Conservation (phyloP, 2,329 filamentous ascomycete species). For the Dactylonectria estremocensis region DNA sequence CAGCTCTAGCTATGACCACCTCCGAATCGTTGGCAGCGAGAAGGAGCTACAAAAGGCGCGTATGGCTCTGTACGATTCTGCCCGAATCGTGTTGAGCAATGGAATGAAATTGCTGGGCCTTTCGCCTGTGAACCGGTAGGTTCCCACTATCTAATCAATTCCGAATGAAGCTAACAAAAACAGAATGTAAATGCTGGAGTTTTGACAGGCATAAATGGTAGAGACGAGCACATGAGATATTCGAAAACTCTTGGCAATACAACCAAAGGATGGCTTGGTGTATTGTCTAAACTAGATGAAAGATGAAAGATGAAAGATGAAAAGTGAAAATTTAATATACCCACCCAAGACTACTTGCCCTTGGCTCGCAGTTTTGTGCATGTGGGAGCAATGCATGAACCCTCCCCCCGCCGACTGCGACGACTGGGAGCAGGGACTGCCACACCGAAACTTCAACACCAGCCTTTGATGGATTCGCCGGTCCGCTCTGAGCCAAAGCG, state of each 20-base stretch:
- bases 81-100: constrained; percentile 83
- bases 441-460: background rate
- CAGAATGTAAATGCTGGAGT: constrained; percentile 44
- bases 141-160: background rate
- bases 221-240: constrained; percentile 15
- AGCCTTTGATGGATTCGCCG: background rate
- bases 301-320: constrained; percentile 40
- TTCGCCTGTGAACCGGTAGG: constrained; percentile 76
- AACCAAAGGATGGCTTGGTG: constrained; percentile 27
- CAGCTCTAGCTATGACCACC: constrained; percentile 85
- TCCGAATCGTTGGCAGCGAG: constrained; percentile 87
- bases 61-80: constrained; percentile 84
- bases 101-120: constrained; percentile 88
- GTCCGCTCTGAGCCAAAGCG: background rate
- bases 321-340: constrained; percentile 49
- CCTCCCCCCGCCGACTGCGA: background rate
- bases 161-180: constrained; percentile 26
- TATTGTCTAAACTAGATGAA: constrained; percentile 39
- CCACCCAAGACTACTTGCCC: constrained; percentile 33
- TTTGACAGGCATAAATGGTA: constrained; percentile 12
- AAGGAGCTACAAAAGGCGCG: constrained; percentile 75
- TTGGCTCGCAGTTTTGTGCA: background rate
- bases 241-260: constrained; percentile 27
- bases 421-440: background rate
- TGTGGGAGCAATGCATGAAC: background rate